Evolutionary conservation across 495 filamentous ascomycete genomes (phyloP).

Genomic region (Tetracladium setigerum): DNA sequence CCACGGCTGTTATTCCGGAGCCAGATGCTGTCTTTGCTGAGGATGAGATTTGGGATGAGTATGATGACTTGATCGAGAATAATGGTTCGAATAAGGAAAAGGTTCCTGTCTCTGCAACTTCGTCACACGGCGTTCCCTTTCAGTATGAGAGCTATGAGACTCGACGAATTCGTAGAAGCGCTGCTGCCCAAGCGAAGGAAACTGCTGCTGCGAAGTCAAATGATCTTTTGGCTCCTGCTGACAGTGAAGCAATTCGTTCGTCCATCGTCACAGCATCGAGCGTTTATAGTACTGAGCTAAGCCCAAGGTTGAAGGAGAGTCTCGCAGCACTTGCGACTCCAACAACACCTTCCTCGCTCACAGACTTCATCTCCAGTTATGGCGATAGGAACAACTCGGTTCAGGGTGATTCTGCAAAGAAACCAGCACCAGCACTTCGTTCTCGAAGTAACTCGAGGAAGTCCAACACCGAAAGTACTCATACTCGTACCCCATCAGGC

Average conservation of each 20-base stretch:
- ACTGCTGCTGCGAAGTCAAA: constrained; percentile 4
- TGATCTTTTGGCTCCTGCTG: neutral
- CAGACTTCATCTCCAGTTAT: constrained; percentile 44
- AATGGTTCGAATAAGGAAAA: constrained; percentile 15
- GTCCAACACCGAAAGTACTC: constrained; percentile 3
- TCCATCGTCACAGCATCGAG: constrained; percentile 16
- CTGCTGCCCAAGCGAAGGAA: constrained; percentile 21
- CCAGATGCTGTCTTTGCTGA: constrained; percentile 53
- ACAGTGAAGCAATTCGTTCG: neutral
- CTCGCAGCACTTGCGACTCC: constrained; percentile 31
- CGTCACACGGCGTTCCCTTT: constrained; percentile 36
- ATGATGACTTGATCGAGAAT: constrained; percentile 80
- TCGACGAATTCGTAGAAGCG: constrained; percentile 20
- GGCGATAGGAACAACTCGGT: constrained; percentile 35
- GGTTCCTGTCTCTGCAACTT: constrained; percentile 40
- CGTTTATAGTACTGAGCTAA: constrained; percentile 38
- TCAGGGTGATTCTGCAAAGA: constrained; percentile 17
- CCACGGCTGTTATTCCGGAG: constrained; percentile 53
- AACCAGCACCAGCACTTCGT: neutral
- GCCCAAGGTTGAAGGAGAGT: constrained; percentile 33
- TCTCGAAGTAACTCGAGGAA: neutral
- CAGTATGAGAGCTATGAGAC: constrained; percentile 33
- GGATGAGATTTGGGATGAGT: constrained; percentile 91
- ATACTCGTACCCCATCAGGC: neutral
- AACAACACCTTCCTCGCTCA: constrained; percentile 42